These are phyloP conservation scores for Beauveria pseudobassiana DNA, from an alignment of 2,329 filamentous ascomycete species.

Conservation along the genomic window DNA sequence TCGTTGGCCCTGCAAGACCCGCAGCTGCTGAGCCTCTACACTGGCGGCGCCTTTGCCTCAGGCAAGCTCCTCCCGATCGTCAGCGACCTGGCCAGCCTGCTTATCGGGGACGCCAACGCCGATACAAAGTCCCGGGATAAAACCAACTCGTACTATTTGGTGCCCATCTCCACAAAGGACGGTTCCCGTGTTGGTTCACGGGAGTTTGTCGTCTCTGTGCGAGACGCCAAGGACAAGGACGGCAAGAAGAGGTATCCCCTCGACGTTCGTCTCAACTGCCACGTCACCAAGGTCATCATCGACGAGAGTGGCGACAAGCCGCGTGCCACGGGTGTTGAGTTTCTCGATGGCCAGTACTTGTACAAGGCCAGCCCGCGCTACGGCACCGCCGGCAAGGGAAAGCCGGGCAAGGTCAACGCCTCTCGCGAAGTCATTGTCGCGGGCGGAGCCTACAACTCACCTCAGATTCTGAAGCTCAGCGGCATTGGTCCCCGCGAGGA, in stretches of 20 bases:
- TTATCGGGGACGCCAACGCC: constrained; percentile 43
- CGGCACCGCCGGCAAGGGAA: constrained; percentile 20
- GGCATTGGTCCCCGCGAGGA: constrained; percentile 37
- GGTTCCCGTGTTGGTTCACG: constrained; percentile 44
- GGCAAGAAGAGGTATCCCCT: constrained; percentile 48
- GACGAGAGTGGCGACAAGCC: constrained; percentile 29
- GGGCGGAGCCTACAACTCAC: constrained; percentile 45
- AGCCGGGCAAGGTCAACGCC: constrained; percentile 27
- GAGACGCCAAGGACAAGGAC: constrained; percentile 39
- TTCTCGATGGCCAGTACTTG: constrained; percentile 36
- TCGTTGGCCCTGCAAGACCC: constrained; percentile 43
- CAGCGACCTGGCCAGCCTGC: constrained; percentile 32
- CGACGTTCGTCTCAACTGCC: constrained; percentile 42
- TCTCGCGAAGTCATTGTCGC: constrained; percentile 42
- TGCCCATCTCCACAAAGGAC: constrained; percentile 44
- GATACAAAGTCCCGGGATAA: constrained; percentile 35
- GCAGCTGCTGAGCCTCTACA: constrained; percentile 44
- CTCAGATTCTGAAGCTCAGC: constrained; percentile 45
- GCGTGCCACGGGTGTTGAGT: constrained; percentile 41
- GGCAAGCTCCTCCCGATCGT: constrained; percentile 24
- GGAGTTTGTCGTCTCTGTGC: constrained; percentile 44
- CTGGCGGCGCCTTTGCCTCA: constrained; percentile 41
- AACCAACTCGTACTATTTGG: constrained; percentile 41
- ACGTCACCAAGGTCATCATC: constrained; percentile 38
- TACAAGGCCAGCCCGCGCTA: constrained; percentile 38